Conservation (phyloP, 2,329 filamentous ascomycete genomes). For the Aspergillus ibericus region DNA sequence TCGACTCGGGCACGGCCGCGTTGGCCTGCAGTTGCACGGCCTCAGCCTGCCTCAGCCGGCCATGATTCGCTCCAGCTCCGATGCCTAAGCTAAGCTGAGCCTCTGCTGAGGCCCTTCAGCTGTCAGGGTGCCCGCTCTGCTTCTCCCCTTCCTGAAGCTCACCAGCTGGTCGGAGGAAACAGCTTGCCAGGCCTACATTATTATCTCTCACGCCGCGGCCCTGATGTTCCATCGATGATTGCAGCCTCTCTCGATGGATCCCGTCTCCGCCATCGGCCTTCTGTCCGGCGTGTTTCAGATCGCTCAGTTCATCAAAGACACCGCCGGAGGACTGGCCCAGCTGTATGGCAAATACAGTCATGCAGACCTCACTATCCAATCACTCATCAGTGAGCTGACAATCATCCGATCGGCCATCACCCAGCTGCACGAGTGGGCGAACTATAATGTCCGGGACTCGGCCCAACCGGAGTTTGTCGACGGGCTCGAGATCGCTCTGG, state of each 20-base stretch:
- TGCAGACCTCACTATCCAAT: constrained; percentile 40
- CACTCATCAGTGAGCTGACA: constrained; percentile 36
- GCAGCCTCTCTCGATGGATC: constrained; percentile 31
- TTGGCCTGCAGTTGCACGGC: neutral
- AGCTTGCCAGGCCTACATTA: too few relatives aligned
- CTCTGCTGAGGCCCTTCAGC: neutral
- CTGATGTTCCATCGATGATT: neutral
- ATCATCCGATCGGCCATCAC: constrained; percentile 39
- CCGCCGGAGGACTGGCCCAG: constrained; percentile 32
- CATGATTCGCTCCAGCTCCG: neutral
- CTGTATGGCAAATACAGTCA: constrained; percentile 37
- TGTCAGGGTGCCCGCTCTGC: neutral
- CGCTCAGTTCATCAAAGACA: constrained; percentile 34
- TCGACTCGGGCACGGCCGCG: neutral
- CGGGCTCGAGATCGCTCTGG: constrained; percentile 35
- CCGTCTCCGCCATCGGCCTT: constrained; percentile 35
- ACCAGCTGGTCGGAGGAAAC: too few relatives aligned
- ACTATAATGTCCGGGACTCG: constrained; percentile 23
- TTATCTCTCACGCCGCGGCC: too few relatives aligned
- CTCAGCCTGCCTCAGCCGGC: neutral
- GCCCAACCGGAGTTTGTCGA: constrained; percentile 29
- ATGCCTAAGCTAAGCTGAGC: neutral
- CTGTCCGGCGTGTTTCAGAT: constrained; percentile 37
- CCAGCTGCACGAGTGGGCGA: constrained; percentile 38
- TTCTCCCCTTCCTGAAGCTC: neutral